A percentile compares a stretch with the other conserved stretches of the same genome.
These are phyloP conservation scores for Schwanniomyces occidentalis DNA, from an alignment of 805 yeast species.

Conservation along the genomic window DNA sequence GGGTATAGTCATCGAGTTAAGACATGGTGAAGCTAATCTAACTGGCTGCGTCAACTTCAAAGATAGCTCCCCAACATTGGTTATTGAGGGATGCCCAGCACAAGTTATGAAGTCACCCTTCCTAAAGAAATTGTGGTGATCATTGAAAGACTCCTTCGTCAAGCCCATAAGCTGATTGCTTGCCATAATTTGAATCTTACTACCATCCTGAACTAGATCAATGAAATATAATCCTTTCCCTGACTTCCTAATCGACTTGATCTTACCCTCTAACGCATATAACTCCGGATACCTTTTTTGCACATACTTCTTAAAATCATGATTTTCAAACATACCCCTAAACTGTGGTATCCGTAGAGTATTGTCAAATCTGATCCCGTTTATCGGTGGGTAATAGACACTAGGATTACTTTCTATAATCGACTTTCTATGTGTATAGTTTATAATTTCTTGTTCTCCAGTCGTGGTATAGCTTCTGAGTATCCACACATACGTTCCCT, in stretches of 20 bases:
- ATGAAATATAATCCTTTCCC: constrained; percentile 71
- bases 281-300: constrained; percentile 8
- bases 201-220: constrained; percentile 64
- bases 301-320: constrained; percentile 10
- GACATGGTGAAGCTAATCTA: constrained; percentile 61
- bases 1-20: constrained; percentile 49
- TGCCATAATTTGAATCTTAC: constrained; percentile 61
- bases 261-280: constrained; percentile 51
- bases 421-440: constrained; percentile 9
- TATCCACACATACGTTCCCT: background rate
- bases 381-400: constrained; percentile 12
- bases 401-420: constrained; percentile 4
- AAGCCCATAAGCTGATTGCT: constrained; percentile 49
- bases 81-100: constrained; percentile 69
- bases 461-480: background rate
- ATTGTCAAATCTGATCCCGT: constrained; percentile 8
- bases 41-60: constrained; percentile 56
- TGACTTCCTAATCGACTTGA: constrained; percentile 56
- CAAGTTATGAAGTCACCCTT: constrained; percentile 74
- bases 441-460: constrained; percentile 5
- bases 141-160: constrained; percentile 43
- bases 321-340: constrained; percentile 5
- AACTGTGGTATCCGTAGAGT: constrained; percentile 10
- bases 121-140: constrained; percentile 44
- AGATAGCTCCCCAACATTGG: constrained; percentile 79